Evolutionary conservation across 2,329 filamentous ascomycete species (phyloP).

Genomic region (Talaromyces sp.): DNA sequence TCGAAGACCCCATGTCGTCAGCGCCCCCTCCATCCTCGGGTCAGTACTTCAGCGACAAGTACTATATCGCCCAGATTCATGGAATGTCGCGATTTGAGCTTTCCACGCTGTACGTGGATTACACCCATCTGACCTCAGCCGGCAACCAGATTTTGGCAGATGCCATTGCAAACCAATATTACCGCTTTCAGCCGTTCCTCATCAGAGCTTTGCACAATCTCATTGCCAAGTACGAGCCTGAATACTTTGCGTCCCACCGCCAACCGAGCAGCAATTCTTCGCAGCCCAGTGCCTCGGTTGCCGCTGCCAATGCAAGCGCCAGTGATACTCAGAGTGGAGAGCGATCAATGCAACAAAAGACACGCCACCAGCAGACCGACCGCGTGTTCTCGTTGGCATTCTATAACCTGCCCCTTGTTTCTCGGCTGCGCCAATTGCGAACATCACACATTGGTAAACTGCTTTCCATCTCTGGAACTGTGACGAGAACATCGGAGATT

Average conservation of each 20-base stretch:
- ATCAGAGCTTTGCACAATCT: conserved; percentile 83
- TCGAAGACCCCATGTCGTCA: conserved; percentile 48
- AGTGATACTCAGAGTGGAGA: conserved; percentile 53
- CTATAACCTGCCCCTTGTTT: conserved; percentile 85
- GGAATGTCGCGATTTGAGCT: conserved; percentile 56
- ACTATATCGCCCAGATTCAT: conserved; percentile 62
- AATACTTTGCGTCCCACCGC: conserved; percentile 88
- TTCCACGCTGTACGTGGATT: conserved; percentile 63
- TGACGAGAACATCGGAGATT: conserved; percentile 94
- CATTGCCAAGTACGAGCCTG: conserved; percentile 88
- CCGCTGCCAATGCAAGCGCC: conserved; percentile 55
- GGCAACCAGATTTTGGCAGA: conserved; percentile 76
- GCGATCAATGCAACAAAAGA: conserved; percentile 58
- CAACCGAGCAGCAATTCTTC: conserved; percentile 68
- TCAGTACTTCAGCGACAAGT: conserved; percentile 54
- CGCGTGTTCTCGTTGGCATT: conserved; percentile 91
- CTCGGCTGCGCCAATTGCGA: conserved; percentile 75
- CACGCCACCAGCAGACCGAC: conserved; percentile 89
- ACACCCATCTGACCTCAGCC: conserved; percentile 69
- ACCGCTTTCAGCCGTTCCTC: conserved; percentile 89
- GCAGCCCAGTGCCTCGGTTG: conserved; percentile 59
- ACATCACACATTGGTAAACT: conserved; percentile 88
- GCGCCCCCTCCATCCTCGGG: conserved; percentile 43
- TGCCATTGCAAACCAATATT: conserved; percentile 85
- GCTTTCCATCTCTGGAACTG: conserved; percentile 91